These are phyloP conservation scores for Juncus inflexus DNA, from an alignment of 176 grass and related monocot species.

Conservation along the genomic window DNA sequence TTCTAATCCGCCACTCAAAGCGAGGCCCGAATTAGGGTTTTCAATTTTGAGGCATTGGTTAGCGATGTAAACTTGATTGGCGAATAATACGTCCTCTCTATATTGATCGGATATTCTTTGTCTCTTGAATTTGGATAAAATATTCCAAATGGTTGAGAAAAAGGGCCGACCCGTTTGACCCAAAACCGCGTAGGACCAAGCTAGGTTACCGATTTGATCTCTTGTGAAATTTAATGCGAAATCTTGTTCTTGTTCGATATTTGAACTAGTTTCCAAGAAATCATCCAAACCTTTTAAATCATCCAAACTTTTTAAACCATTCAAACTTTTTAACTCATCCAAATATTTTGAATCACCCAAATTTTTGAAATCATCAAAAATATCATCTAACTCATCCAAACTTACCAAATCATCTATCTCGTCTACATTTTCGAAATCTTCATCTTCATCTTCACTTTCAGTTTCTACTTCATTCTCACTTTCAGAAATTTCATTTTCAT, in stretches of 20 bases:
- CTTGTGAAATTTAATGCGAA: conserved; percentile 53
- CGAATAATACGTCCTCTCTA: conserved; percentile 89
- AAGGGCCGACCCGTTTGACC: conserved; percentile 63
- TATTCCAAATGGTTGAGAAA: conserved; percentile 63
- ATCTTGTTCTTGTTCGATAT: conserved; percentile 1
- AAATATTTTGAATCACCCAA: not conserved
- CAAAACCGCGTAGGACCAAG: conserved; percentile 91
- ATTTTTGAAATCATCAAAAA: not conserved
- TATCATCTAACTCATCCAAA: conserved; percentile 17
- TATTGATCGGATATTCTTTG: conserved; percentile 61
- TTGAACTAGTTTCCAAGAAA: conserved; percentile 11
- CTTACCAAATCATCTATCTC: conserved; percentile 2
- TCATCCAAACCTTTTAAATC: conserved; percentile 7
- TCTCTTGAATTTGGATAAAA: conserved; percentile 55
- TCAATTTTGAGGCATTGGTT: conserved; percentile 89
- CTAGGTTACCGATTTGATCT: conserved; percentile 79
- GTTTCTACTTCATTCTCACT: conserved; percentile 2
- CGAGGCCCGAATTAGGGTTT: conserved; percentile 52
- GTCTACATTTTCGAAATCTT: not conserved
- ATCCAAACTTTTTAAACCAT: conserved; percentile 1
- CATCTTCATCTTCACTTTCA: not conserved
- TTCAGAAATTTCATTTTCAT: conserved; percentile 4
- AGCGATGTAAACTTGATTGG: conserved; percentile 81
- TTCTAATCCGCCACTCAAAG: conserved; percentile 57
- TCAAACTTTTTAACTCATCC: not conserved